Evolutionary conservation across 1,139 yeast species (phyloP).

Genomic region (Pichia sorboxylosa): DNA sequence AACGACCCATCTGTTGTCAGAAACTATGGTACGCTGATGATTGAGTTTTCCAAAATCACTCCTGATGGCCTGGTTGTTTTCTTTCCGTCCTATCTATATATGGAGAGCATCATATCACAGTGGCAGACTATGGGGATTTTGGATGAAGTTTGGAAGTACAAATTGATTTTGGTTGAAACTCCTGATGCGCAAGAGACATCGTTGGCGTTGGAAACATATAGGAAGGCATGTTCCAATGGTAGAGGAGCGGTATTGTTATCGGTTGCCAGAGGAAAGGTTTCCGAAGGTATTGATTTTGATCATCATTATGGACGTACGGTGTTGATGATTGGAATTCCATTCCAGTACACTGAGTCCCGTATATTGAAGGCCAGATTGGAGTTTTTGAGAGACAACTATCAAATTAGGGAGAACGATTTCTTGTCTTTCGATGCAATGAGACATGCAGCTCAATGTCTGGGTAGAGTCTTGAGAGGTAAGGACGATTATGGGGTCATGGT

Average conservation of each 20-base stretch:
- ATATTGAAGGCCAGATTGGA: slow-evolving; percentile 90
- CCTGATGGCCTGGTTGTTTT: slow-evolving; percentile 98
- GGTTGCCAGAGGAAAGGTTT: slow-evolving; percentile 97
- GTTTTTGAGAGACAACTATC: slow-evolving; percentile 83
- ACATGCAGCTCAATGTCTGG: slow-evolving; percentile 98
- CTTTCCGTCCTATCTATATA: slow-evolving; percentile 90
- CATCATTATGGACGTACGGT: slow-evolving; percentile 97
- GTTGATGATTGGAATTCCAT: slow-evolving; percentile 96
- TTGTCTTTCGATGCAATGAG: slow-evolving; percentile 98
- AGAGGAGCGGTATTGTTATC: slow-evolving; percentile 92
- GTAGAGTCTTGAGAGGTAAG: slow-evolving; percentile 92
- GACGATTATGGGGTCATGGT: slow-evolving; percentile 99
- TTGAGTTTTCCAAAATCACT: slow-evolving; percentile 87
- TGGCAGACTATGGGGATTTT: slow-evolving; percentile 98
- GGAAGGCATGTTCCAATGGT: slow-evolving; percentile 95
- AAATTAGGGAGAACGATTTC: slow-evolving; percentile 87
- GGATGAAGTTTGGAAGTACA: slow-evolving; percentile 97
- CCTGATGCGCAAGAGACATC: slow-evolving; percentile 99
- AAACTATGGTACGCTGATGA: slow-evolving; percentile 83
- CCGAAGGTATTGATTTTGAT: slow-evolving; percentile 98
- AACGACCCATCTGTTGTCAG: slow-evolving; percentile 97
- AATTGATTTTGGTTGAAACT: slow-evolving; percentile 89
- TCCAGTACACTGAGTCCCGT: slow-evolving; percentile 95
- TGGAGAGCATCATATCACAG: slow-evolving; percentile 96
- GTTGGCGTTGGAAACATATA: slow-evolving; percentile 83